Conservation (phyloP, 257 asterid species). For the Agastache rugosa region DNA sequence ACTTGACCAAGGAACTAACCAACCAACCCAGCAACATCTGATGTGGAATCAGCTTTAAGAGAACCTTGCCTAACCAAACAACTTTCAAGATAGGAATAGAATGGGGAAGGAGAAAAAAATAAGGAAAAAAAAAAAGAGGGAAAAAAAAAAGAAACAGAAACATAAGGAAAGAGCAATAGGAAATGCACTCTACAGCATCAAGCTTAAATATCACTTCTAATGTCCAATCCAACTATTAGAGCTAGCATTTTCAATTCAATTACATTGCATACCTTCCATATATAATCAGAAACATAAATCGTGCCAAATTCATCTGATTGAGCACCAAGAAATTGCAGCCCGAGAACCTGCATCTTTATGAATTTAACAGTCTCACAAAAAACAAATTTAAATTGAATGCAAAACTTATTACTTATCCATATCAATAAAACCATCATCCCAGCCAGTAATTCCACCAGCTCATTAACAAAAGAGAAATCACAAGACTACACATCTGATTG, state of each 20-base stretch:
- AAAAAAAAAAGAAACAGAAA: slow-evolving; percentile 23
- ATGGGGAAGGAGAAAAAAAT: slow-evolving; percentile 3
- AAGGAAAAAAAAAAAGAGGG: not conserved
- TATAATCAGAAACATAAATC: slow-evolving; percentile 51
- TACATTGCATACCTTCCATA: slow-evolving; percentile 60
- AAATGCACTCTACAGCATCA: slow-evolving; percentile 30
- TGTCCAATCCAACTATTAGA: slow-evolving; percentile 33
- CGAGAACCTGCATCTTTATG: slow-evolving; percentile 65
- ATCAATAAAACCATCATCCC: slow-evolving; percentile 32
- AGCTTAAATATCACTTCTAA: slow-evolving; percentile 33
- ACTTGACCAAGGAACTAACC: slow-evolving; percentile 58
- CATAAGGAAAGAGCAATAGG: slow-evolving; percentile 52
- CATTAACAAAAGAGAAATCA: slow-evolving; percentile 14
- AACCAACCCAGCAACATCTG: slow-evolving; percentile 66
- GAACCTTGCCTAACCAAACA: slow-evolving; percentile 72
- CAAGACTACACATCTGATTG: slow-evolving; percentile 20
- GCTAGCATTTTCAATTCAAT: slow-evolving; percentile 33
- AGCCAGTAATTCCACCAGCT: slow-evolving; percentile 30
- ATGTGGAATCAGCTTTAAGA: slow-evolving; percentile 54
- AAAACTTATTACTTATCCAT: slow-evolving; percentile 27
- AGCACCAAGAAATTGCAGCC: slow-evolving; percentile 63
- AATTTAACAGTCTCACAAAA: slow-evolving; percentile 61
- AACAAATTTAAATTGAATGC: slow-evolving; percentile 38
- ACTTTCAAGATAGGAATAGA: slow-evolving; percentile 39
- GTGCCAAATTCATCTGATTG: slow-evolving; percentile 59